phyloP scores from a whole-genome alignment of 2,329 filamentous ascomycete species.

The Bipolaris cookei region DNA sequence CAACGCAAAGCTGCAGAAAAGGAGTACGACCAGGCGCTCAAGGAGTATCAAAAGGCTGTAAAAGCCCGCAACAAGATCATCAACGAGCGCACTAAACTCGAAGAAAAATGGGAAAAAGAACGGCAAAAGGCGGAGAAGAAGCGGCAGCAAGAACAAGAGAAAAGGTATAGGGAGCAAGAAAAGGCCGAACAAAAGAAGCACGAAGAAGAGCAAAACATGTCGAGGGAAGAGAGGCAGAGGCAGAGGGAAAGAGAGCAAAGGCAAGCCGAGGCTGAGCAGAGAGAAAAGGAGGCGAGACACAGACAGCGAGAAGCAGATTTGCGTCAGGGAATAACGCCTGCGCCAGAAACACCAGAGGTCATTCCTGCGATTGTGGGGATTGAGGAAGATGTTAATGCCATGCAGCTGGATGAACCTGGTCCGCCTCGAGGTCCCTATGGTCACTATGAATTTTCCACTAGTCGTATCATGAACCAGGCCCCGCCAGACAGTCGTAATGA shows the following conservation, averaged over 20 bases:
- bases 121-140: conserved; percentile 34
- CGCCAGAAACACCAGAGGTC: conserved; percentile 16
- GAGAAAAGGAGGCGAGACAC: conserved; percentile 22
- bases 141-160: conserved; percentile 29
- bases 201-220: conserved; percentile 11
- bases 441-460: conserved; percentile 42
- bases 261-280: conserved; percentile 12
- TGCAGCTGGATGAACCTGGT: conserved; percentile 24
- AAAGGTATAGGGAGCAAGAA: conserved; percentile 14
- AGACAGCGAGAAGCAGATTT: conserved; percentile 15
- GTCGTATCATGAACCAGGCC: conserved; percentile 37
- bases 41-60: conserved; percentile 69
- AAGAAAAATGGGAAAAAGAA: conserved; percentile 51
- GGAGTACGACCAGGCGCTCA: conserved; percentile 67
- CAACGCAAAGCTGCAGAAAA: conserved; percentile 72
- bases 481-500: conserved; percentile 30
- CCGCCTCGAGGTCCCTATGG: conserved; percentile 25
- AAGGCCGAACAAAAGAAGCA: conserved; percentile 29
- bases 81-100: conserved; percentile 66
- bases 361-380: conserved; percentile 11
- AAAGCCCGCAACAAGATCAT: conserved; percentile 71
- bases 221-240: conserved; percentile 13
- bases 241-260: conserved; percentile 18
- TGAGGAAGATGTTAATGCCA: conserved; percentile 32
- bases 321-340: conserved; percentile 11